phyloP scores from a whole-genome alignment of 257 asterid genomes.

The Avicennia marina region DNA sequence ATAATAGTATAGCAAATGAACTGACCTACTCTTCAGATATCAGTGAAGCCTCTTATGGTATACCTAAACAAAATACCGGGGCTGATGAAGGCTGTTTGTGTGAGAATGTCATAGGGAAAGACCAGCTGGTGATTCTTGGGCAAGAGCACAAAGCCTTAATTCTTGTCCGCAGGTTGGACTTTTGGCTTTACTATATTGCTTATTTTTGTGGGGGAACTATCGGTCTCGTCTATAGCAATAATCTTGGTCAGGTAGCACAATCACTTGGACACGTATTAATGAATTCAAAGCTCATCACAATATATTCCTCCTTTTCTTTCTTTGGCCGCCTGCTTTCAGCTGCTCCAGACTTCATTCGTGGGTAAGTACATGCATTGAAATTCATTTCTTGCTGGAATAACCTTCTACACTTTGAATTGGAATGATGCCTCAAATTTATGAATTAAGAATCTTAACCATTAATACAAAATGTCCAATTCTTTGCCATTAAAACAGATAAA shows the following conservation, averaged over 20 bases:
- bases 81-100: slow-evolving; percentile 34
- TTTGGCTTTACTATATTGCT: slow-evolving; percentile 70
- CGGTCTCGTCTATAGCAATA: slow-evolving; percentile 86
- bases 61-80: too few relatives aligned
- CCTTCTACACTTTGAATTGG: too few relatives aligned
- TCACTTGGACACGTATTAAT: slow-evolving; percentile 64
- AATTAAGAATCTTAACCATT: too few relatives aligned
- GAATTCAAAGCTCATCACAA: slow-evolving; percentile 57
- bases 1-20: slow-evolving; percentile 26
- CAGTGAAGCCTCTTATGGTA: too few relatives aligned
- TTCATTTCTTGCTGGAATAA: too few relatives aligned
- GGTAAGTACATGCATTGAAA: slow-evolving; percentile 37
- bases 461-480: background rate
- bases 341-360: slow-evolving; percentile 63
- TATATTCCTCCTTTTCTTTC: slow-evolving; percentile 85
- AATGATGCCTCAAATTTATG: too few relatives aligned
- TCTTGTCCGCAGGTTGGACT: slow-evolving; percentile 63
- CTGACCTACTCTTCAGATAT: slow-evolving; percentile 1
- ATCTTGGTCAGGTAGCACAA: slow-evolving; percentile 84
- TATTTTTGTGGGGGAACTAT: slow-evolving; percentile 90
- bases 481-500: background rate
- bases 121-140: slow-evolving; percentile 59
- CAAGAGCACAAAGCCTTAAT: slow-evolving; percentile 56
- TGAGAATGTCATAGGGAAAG: slow-evolving; percentile 34
- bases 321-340: slow-evolving; percentile 94